Base-by-base conservation (phyloP, 1,139 yeast species). In the Debaryomycetaceae sp. region DNA sequence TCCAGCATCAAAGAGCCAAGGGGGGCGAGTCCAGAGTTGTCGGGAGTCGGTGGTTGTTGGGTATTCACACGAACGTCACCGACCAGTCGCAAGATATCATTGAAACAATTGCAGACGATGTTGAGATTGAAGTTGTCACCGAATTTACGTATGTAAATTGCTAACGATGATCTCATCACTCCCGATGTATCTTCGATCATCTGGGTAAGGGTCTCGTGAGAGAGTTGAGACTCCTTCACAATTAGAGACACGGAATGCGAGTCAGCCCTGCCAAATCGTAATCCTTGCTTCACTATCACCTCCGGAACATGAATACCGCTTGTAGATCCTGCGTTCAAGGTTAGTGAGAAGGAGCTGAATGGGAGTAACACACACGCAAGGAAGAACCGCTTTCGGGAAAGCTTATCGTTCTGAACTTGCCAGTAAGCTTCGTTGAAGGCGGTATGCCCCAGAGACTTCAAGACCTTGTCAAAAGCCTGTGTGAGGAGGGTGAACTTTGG, bases 201-300 rank as follows among this genome's bases (percentile, higher is more conserved):
- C 6, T 41, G 40, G 6, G 45, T 44, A 7, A 65, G 39, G 2
- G 57, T 42, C 1, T 49, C 47, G 22, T 49, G 41, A 2, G 63
- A 51, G 0, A 45, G 44, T 4, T 47, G 50, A 14, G 57, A 43
- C 33, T 59, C 46, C 14, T 51, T 52, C 17, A 65, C 58, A 20
- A 81, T 63, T 37, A 68, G 64, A 1, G 80, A 61, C 1, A 81
- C 77, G 9, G 72, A 63, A 4, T 76, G 81, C 11, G 81, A 80
- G 37, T 83, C 84, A 38, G 65, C 62, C 43, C 78, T 77, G 13
- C 90, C 81, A 46, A 83, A 73, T 55, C 85, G 84, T 37, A 91
- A 63, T 0, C 95, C 93, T 46, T 87, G 90, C 51, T 81, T 76
- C 35, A 87, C 62, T 2, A 87, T 72, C 24, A 73, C 55, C 39